Conservation (phyloP, 1,284 basidiomycete species). For the Trichosporon sp. region DNA sequence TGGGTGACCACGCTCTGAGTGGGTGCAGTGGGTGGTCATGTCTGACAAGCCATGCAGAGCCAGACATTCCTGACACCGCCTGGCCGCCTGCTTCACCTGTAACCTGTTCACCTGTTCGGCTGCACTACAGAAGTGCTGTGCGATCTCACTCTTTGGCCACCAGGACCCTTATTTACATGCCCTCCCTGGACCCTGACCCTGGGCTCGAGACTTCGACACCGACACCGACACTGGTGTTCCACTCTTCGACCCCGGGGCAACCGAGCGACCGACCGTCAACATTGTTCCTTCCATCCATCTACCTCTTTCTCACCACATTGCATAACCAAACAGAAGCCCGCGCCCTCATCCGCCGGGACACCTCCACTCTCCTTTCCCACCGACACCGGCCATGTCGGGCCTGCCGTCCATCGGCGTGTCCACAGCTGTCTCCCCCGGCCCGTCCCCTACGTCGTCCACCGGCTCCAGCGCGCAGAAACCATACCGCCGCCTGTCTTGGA, state of each 20-base stretch:
- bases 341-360: background rate
- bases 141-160: background rate
- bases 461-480: background rate
- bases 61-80: background rate
- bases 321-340: background rate
- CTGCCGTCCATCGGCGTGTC: slow-evolving; percentile 17
- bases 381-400: slow-evolving; percentile 17
- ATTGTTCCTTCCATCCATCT: background rate
- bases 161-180: background rate
- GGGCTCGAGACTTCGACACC: background rate
- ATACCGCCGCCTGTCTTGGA: slow-evolving; percentile 17
- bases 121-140: background rate
- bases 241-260: background rate
- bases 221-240: no score
- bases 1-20: background rate
- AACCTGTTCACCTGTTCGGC: no score
- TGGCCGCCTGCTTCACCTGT: no score
- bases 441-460: slow-evolving; percentile 7
- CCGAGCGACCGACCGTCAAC: background rate
- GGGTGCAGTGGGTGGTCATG: background rate
- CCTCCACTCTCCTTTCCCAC: background rate
- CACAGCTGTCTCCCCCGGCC: slow-evolving; percentile 9
- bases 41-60: background rate
- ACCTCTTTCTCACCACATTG: background rate
- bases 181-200: background rate